Conservation (phyloP, 176 grass and related monocot genomes). For the Leersia perrieri region DNA sequence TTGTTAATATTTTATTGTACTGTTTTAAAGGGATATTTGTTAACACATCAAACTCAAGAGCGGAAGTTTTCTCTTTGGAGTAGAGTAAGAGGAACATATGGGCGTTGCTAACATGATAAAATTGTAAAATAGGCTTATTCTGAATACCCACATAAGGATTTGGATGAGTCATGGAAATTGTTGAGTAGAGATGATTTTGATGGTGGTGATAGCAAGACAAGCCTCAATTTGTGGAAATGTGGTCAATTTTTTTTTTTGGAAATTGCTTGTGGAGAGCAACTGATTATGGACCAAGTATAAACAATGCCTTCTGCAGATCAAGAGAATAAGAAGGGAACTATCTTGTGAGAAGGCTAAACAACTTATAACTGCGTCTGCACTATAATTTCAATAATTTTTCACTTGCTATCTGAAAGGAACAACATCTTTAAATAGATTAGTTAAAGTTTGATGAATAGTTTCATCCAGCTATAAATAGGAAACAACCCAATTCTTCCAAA, state of each 20-base stretch:
- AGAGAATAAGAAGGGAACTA: constrained; percentile 35
- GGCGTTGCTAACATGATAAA: no score
- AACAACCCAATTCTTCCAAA: background rate
- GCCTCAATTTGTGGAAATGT: no score
- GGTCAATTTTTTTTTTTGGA: background rate
- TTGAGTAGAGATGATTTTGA: no score
- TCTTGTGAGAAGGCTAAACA: constrained; percentile 40
- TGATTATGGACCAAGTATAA: constrained; percentile 39
- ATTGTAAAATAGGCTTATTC: no score
- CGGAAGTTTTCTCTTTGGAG: no score
- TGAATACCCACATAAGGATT: no score
- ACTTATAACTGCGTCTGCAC: constrained; percentile 23
- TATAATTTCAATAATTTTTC: constrained; percentile 35
- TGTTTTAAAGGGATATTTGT: no score
- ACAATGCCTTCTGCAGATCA: constrained; percentile 32
- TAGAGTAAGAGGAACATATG: no score
- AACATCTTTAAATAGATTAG: background rate
- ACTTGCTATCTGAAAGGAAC: constrained; percentile 19
- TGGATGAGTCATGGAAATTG: no score
- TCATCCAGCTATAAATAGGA: background rate
- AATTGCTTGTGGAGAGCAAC: background rate
- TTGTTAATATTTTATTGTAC: no score
- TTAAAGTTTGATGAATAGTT: background rate
- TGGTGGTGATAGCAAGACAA: no score
- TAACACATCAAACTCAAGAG: no score